A percentile compares a stretch with the other conserved stretches of the same genome.
Conservation (phyloP, 495 filamentous ascomycete genomes). For the Thermothielavioides terrestris region DNA sequence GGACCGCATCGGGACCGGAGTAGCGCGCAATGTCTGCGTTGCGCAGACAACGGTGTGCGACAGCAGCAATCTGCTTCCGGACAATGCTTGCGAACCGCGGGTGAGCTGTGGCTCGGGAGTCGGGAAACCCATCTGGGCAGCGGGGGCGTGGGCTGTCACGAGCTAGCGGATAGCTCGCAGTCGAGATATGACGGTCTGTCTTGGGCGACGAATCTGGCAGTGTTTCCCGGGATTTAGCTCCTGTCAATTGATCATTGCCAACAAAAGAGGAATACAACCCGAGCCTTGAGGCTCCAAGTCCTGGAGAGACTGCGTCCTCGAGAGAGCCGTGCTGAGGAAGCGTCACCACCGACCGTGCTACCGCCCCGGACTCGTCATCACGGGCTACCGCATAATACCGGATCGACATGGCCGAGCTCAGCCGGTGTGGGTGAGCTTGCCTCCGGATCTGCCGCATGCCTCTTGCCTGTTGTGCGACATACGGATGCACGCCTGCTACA, state of each 20-base stretch:
- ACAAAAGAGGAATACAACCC: no score
- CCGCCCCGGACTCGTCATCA: background rate
- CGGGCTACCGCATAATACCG: background rate
- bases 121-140: background rate
- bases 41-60: slow-evolving; percentile 15
- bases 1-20: slow-evolving; percentile 19
- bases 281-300: no score
- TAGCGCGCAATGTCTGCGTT: slow-evolving; percentile 5
- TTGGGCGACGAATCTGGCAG: no score
- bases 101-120: background rate
- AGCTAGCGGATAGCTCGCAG: no score
- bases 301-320: no score
- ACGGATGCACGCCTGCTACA: background rate
- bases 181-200: no score
- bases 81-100: background rate
- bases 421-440: background rate
- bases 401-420: background rate
- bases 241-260: no score
- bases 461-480: background rate
- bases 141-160: background rate
- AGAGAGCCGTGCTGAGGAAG: no score
- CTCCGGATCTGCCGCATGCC: background rate
- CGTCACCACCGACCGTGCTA: no score
- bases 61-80: slow-evolving; percentile 14
- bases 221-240: no score